Percentiles rank a stretch among this genome's conserved stretches.
Evolutionary conservation across 306 rosid genomes (phyloP).

Genomic region (Sophora flavescens): DNA sequence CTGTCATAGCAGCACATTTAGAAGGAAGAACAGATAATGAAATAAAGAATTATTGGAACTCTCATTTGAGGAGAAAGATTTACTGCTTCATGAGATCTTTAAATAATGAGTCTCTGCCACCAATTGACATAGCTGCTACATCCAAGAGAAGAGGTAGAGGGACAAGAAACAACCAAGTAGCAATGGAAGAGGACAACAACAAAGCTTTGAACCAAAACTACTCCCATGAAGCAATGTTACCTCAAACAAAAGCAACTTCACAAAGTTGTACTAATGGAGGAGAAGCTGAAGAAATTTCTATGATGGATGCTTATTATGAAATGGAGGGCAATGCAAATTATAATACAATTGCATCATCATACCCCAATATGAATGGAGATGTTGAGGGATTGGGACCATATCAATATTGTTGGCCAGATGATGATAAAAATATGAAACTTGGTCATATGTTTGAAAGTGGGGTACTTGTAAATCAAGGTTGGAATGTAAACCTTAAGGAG

Average conservation of each 20-base stretch:
- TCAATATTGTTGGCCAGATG: constrained; percentile 49
- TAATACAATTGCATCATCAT: constrained; percentile 8
- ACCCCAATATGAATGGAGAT: constrained; percentile 38
- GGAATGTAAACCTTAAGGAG: constrained; percentile 27
- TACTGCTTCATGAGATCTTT: constrained; percentile 65
- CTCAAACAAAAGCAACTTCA: constrained; percentile 12
- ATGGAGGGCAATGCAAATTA: background rate
- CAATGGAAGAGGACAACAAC: constrained; percentile 35
- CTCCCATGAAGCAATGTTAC: constrained; percentile 26
- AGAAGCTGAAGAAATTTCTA: constrained; percentile 42
- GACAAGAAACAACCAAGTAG: constrained; percentile 40
- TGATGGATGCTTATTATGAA: constrained; percentile 28
- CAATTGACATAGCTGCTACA: constrained; percentile 43
- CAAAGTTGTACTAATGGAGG: background rate
- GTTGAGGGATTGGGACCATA: constrained; percentile 54
- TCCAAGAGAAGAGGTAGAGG: constrained; percentile 43
- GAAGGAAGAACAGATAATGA: constrained; percentile 90
- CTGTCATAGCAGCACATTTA: constrained; percentile 76
- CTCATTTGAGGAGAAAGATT: constrained; percentile 75
- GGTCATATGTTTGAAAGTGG: constrained; percentile 47
- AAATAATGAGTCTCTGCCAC: constrained; percentile 48
- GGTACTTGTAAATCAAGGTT: constrained; percentile 18
- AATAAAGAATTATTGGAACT: constrained; percentile 92
- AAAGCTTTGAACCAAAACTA: constrained; percentile 34
- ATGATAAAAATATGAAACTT: constrained; percentile 51